phyloP scores from a whole-genome alignment of 805 yeast genomes.

The Saturnispora diversa region DNA sequence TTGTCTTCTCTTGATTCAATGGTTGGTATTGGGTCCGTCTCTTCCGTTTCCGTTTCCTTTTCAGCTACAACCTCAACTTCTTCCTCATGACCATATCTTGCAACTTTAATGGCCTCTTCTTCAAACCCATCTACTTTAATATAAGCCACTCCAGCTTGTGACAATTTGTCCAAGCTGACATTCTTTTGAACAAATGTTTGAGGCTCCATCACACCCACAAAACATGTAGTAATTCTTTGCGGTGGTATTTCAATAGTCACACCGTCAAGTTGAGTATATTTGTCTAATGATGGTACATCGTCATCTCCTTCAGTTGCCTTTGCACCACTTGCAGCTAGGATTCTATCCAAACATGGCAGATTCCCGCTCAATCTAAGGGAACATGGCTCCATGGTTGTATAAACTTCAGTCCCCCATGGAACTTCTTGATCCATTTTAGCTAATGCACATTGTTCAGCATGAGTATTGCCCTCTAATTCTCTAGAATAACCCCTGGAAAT shows the following conservation, averaged over 20 bases:
- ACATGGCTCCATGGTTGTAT: conserved; percentile 98
- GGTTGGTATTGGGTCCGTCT: no score
- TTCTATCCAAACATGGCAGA: conserved; percentile 76
- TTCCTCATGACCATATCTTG: conserved; percentile 57
- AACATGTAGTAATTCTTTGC: conserved; percentile 44
- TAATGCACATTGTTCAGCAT: conserved; percentile 93
- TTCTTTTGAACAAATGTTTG: conserved; percentile 79
- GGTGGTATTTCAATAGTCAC: background rate
- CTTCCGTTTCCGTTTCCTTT: background rate
- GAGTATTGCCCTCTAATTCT: conserved; percentile 91
- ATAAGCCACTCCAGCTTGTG: conserved; percentile 56
- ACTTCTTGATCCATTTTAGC: conserved; percentile 52
- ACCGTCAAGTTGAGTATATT: conserved; percentile 34
- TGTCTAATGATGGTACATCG: conserved; percentile 18
- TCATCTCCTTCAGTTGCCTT: background rate
- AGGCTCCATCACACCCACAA: conserved; percentile 91
- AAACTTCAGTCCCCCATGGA: conserved; percentile 73
- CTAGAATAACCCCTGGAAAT: conserved; percentile 83
- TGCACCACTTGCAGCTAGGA: conserved; percentile 35
- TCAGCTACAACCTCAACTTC: background rate
- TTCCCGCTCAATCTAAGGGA: conserved; percentile 84
- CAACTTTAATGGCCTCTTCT: conserved; percentile 56
- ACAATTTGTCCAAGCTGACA: conserved; percentile 48
- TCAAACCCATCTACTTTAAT: conserved; percentile 80
- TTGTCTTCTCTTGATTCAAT: no score